Evolutionary conservation across 345 rosid species (phyloP), one percentile per base, ranked within the genome.

Genomic region (Populus nigra): DNA sequence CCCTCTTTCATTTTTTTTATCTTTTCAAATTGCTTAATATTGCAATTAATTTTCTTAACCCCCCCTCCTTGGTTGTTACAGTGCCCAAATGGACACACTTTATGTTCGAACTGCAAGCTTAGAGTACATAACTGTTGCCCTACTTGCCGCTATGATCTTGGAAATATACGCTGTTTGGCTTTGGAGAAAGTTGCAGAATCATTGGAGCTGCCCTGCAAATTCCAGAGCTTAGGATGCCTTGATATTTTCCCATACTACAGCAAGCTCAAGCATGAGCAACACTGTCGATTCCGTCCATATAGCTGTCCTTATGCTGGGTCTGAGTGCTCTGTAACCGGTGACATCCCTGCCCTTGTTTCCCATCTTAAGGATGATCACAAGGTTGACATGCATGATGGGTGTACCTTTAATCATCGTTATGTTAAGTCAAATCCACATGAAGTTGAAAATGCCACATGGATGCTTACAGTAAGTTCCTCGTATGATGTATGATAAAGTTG

Each of bases 381-480:
- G 83, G 92, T 92, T 15, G 94, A 92, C 81, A 91, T 90, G 93
- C 90, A 89, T 73, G 87, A 89, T 80, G 97, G 98, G n/a, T 83
- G 90, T 80, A 84, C 92, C 73, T 94, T 94, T 79, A 90, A 89
- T 82, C 95, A 92, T 62, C 88, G 90, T 68, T 93, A 93, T 73
- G 97, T 93, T 68, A 93, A 94, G 81, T 86, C 90, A n/a, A 89
- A 94, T 79, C 94, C 93, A 23, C 88, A 89, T 68, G 94, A 94
- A 76, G 92, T 91, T 47, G 97, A 94, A 81, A 91, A 92, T 71
- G 91, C 92, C 69, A 91, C 93, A 39, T 89, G 92, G 95, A 91
- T 92, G 97, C 85, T 92, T 22, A 90, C 95, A 0, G 95, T 92
- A 84, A 88, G 91, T n/a, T n/a, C n/a, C n/a, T n/a, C n/a, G n/a